Base-by-base conservation (phyloP, 1,284 basidiomycete species). In the Malassezia yamatoensis region DNA sequence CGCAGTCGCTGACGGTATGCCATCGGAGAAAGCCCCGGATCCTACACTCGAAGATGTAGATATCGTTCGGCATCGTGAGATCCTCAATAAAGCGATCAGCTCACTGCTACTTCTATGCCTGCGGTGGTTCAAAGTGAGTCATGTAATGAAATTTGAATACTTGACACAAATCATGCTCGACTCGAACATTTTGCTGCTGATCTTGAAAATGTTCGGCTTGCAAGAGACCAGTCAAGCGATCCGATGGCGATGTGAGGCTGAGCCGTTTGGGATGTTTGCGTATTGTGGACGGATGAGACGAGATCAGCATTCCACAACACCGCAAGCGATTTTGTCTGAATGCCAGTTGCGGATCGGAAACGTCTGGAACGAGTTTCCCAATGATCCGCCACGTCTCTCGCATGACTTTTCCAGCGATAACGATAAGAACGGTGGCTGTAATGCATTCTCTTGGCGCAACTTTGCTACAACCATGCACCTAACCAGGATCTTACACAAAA, bases 381-480 rank as follows among this genome's bases (percentile, higher is more conserved):
- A 56, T 15, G 54, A 56, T 24, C 42, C 42, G 3, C 16, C 40
- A 32, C 54, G 54, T 10, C 29, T 56, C 12, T 24, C 20, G 20
- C 54, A 56, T 35, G 45, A 16, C 9, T 29, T 29, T 29, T 11
- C 13, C 13, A 24, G 32, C 11, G 10, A 35, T 44, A 46, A 40
- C 12, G 57, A 58, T 5, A 29, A 29, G 24, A 29, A 29, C 7
- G 59, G 59, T 9, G 59, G 62, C n/a, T 63, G 64, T 11, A 49
- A 35, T 16, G 45, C 96, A 47, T 98, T 88, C 76, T 94, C 90
- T 5, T 98, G 93, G 90, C 80, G 94, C 52, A 98, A 98, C 77
- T 96, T 98, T 76, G 98, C 96, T 77, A 83, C 90, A 9, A 85
- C 85, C n/a, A 93, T 96, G 78, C 96, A 96, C 76, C 96, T 96